phyloP scores from a whole-genome alignment of 768 basidiomycete genomes.

The Favolaschia claudopus region DNA sequence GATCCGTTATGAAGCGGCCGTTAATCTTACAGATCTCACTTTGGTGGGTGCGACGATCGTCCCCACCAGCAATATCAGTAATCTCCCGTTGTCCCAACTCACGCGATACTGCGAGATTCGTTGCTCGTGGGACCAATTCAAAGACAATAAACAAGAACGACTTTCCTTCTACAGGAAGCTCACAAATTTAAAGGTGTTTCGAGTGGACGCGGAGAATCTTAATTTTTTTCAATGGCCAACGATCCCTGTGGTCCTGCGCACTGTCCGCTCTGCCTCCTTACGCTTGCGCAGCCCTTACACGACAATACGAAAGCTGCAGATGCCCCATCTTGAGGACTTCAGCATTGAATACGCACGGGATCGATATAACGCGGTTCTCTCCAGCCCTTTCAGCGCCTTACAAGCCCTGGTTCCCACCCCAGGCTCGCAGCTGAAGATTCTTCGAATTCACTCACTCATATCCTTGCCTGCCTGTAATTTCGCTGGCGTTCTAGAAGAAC shows the following conservation, averaged over 20 bases:
- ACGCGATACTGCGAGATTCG: not conserved
- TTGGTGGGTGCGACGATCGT: not conserved
- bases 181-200: not conserved
- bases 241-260: not conserved
- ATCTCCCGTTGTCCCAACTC: constrained; percentile 12
- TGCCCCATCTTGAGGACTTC: constrained; percentile 10
- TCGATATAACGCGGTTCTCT: too few relatives aligned
- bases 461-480: not conserved
- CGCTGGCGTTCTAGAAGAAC: not conserved
- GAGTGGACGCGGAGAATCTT: not conserved
- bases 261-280: not conserved
- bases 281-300: too few relatives aligned
- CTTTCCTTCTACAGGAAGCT: not conserved
- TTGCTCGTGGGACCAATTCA: not conserved
- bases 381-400: too few relatives aligned
- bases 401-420: not conserved
- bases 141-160: too few relatives aligned
- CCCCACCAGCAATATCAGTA: too few relatives aligned
- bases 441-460: not conserved
- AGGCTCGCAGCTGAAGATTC: not conserved
- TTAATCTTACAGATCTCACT: constrained; percentile 9
- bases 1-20: not conserved
- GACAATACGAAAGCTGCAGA: not conserved
- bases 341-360: not conserved
- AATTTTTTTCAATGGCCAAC: too few relatives aligned